These are phyloP conservation scores for Mayamaea pseudoterrestris DNA, from an alignment of 108 stramenopile genomes.

Conservation along the genomic window DNA sequence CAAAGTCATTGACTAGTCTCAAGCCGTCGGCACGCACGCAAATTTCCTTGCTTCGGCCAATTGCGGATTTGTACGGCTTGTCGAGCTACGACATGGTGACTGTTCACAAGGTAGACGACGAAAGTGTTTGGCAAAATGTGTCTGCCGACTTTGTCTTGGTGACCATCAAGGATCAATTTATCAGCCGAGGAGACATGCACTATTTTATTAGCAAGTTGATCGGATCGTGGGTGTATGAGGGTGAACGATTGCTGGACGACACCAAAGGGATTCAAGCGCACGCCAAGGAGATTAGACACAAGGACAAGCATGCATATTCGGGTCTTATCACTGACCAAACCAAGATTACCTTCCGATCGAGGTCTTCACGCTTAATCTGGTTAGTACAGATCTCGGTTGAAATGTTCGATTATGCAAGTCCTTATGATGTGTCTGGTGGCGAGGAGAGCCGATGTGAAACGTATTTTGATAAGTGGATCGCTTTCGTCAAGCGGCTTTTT, in stretches of 20 bases:
- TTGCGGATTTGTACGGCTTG: slow-evolving; percentile 75
- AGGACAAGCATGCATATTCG: slow-evolving; percentile 36
- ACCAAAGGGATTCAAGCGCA: slow-evolving; percentile 45
- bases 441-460: slow-evolving; percentile 54
- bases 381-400: slow-evolving; percentile 91
- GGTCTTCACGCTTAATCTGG: slow-evolving; percentile 91
- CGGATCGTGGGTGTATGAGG: slow-evolving; percentile 75
- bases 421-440: slow-evolving; percentile 28
- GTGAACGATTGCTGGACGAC: slow-evolving; percentile 45
- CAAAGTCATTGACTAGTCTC: slow-evolving; percentile 52
- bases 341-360: slow-evolving; percentile 85
- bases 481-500: slow-evolving; percentile 56
- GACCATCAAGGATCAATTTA: slow-evolving; percentile 86
- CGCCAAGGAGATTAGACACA: slow-evolving; percentile 64
- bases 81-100: slow-evolving; percentile 74
- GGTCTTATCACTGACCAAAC: slow-evolving; percentile 77
- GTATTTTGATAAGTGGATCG: slow-evolving; percentile 79
- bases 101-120: slow-evolving; percentile 57
- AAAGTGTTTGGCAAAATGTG: slow-evolving; percentile 40
- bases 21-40: slow-evolving; percentile 69
- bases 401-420: slow-evolving; percentile 94
- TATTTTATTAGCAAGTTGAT: slow-evolving; percentile 52
- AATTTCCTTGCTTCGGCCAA: slow-evolving; percentile 60
- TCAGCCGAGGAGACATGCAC: slow-evolving; percentile 75
- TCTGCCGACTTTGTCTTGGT: slow-evolving; percentile 75